A percentile compares a stretch with the other conserved stretches of the same genome.
phyloP scores from a whole-genome alignment of 1,284 basidiomycete species.

The Xerocomus minutiporus region DNA sequence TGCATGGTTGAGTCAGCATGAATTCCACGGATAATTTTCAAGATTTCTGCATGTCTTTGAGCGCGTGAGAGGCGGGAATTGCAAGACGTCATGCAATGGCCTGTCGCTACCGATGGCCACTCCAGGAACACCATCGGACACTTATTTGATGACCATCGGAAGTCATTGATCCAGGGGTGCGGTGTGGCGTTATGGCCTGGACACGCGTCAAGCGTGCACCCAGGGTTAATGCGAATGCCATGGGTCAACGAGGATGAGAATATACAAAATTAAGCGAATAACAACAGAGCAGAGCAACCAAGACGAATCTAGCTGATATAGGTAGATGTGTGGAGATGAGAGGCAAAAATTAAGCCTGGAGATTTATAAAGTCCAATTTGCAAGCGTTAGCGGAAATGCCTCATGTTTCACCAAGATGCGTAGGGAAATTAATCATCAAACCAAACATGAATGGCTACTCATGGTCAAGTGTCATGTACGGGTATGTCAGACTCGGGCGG shows the following conservation, averaged over 20 bases:
- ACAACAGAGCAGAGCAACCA: constrained; percentile 22
- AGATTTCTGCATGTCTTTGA: neutral
- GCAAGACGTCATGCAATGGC: neutral
- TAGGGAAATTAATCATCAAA: constrained; percentile 17
- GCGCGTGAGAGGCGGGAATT: neutral
- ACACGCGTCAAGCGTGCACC: constrained; percentile 22
- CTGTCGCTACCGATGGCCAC: neutral
- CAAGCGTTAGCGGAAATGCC: constrained; percentile 11
- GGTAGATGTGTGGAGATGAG: constrained; percentile 6
- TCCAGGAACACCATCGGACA: neutral
- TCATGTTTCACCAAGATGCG: constrained; percentile 6
- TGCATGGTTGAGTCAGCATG: no score
- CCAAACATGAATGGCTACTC: constrained; percentile 20
- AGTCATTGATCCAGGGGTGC: constrained; percentile 10
- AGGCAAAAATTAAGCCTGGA: constrained; percentile 5
- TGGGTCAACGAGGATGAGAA: constrained; percentile 12
- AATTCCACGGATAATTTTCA: neutral
- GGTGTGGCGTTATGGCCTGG: constrained; percentile 10
- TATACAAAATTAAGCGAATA: constrained; percentile 17
- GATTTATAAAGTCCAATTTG: constrained; percentile 3
- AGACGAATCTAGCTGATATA: constrained; percentile 15
- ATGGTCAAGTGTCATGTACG: constrained; percentile 40
- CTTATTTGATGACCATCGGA: constrained; percentile 5
- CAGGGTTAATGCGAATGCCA: constrained; percentile 9
- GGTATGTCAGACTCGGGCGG: constrained; percentile 33